Base-by-base conservation (phyloP, 768 basidiomycete genomes). In the Psilocybe tampanensis region DNA sequence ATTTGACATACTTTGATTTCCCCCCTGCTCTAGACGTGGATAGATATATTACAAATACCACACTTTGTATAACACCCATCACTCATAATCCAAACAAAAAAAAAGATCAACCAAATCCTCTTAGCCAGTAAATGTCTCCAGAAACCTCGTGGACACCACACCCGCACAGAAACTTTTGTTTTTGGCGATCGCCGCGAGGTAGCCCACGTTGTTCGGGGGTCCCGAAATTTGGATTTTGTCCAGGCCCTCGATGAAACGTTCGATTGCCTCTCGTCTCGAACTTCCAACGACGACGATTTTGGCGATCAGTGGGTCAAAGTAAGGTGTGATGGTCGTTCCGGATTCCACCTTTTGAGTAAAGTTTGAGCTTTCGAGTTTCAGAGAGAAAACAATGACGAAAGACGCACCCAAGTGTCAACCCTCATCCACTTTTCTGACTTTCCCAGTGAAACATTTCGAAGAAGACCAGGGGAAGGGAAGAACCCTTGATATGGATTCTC, bases 401-500 rank as follows among this genome's bases (percentile, higher is more conserved):
- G 13, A 39, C 72, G 24, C 51, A 84, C 83, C 84, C 84, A 86
- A 23, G 75, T 75, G 24, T 87, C 86, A n/a, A 86, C 70, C n/a
- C 83, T 70, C 15, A 88, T 66, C 85, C 85, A 88, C 1, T 75
- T 73, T 36, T 74, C 64, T 11, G 64, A 29, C 29, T 9, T 9
- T 29, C 60, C 36, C 8, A 83, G 68, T 1, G 72, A 62, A 2
- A 89, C 86, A 33, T 74, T 54, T 58, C 88, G 86, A 17, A 89
- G 72, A 0, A 87, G 68, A 0, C 88, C 88, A 17, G 87, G 81
- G 32, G 79, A 78, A 6, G 87, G 88, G 45, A 72, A 69, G 66
- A 88, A 89, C 24, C 74, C 71, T 15, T 79, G 76, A 0, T 78
- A 74, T 0, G 87, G 85, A 55, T 86, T 84, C 67, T 89, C 88